Evolutionary conservation across 2,329 filamentous ascomycete genomes (phyloP), one percentile per base, ranked within the genome.

Genomic region (Colletotrichum sp.): DNA sequence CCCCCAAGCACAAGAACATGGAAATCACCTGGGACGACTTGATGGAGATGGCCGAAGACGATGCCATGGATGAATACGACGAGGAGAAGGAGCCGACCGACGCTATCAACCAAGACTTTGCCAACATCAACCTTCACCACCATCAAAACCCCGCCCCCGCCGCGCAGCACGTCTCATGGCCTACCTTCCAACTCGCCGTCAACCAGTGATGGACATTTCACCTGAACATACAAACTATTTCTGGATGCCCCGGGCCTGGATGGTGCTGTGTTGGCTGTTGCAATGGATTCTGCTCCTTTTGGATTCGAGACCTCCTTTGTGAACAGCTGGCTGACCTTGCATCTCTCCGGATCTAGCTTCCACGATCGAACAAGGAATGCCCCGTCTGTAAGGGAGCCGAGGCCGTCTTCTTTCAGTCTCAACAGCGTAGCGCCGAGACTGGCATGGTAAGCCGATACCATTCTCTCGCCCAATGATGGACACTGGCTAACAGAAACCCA

Each of bases 341-440:
- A 84, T 80, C 80, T 82, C 82, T 79, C 78, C 78, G 80, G 76
- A 80, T 89, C 83, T 92, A 98, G 96, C 95, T 99, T 85, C 97
- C 97, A 79, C 94, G 96, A 82, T 93, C 95, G 81, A 95, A 95
- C 84, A 95, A 95, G 87, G 90, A 91, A 76, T 99, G 97, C 87
- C 95, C 96, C 69, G 91, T 89, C 80, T 99, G 98, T 89, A 90
- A 91, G 79, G 94, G 97, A 85, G 92, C 93, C 80, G 96, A 99
- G 87, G 96, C 96, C 62, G 98, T 99, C 76, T 99, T 98, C 88
- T 99, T 99, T 89, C 97, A 99, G 88, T 98, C 96, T 77, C 97
- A 99, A 85, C 96, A 99, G 88, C 94, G 97, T 86, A 98, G 94
- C 80, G 95, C 95, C 65, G 96, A 99, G 86, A 99, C 97, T 60